Base-by-base conservation (phyloP, 805 yeast genomes). In the Scheffersomyces amazonensis region DNA sequence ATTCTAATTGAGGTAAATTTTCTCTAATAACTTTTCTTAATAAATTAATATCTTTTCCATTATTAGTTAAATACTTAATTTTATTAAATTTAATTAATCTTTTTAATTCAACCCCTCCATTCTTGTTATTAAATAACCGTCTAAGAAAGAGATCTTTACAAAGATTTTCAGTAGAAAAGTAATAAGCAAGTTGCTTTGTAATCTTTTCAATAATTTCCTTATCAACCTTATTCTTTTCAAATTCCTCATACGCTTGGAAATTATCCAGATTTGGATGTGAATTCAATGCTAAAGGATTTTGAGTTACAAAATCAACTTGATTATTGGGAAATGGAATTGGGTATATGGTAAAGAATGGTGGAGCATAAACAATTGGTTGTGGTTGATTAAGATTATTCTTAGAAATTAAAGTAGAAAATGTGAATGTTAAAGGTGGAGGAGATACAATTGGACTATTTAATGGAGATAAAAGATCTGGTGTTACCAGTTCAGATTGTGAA, bases 141-240 rank as follows among this genome's bases (percentile, higher is more conserved):
- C 57, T 36, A 18, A 56, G 47, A 32, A 51, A 46, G 22, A 28
- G 31, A 37, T 56, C 61, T 39, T 49, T 51, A 37, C 51, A 35
- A 20, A 56, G 39, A 37, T 56, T 56, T 23, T 52, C 48, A 2
- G 48, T 41, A 8, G 59, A 54, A 25, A 56, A 52, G 39, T 54
- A 55, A 34, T 53, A 51, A 9, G 36, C 39, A 11, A 54, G 29
- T 42, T 53, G 58, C n/a, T 40, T 32, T 33, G 30, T 41, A 12
- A 46, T 49, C 30, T 34, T 30, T 17, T 34, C 25, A 8, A 15
- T 13, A 22, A 19, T 16, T 29, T 36, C 31, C 13, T 11, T 9
- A 23, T 9, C 12, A 5, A 9, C 27, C 12, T 23, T n/a, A n/a
- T n/a, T n/a, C n/a, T n/a, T n/a, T n/a, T n/a, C n/a, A n/a, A n/a